These are phyloP conservation scores for Closterium sp. DNA, from an alignment of 139 green algal species.

Conservation along the genomic window DNA sequence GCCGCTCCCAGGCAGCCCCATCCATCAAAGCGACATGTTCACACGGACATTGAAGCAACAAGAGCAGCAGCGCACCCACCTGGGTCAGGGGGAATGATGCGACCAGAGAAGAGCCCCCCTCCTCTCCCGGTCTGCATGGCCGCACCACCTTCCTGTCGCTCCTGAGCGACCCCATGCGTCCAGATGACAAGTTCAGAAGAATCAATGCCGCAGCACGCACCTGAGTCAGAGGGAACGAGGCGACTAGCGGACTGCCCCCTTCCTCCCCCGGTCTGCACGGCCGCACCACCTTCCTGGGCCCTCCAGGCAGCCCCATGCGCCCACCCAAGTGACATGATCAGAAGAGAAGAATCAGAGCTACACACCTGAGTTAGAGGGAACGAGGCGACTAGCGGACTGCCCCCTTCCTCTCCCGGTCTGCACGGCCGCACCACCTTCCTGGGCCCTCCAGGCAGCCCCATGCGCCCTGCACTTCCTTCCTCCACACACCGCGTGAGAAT, in stretches of 20 bases:
- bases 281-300: background rate
- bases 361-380: background rate
- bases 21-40: too few relatives aligned
- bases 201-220: background rate
- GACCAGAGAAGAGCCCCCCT: background rate
- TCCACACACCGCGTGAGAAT: conserved; percentile 26
- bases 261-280: background rate
- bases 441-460: conserved; percentile 1
- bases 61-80: too few relatives aligned
- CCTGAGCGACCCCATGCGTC: too few relatives aligned
- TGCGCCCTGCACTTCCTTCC: background rate
- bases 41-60: too few relatives aligned
- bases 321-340: too few relatives aligned
- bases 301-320: background rate
- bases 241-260: background rate
- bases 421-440: conserved; percentile 8
- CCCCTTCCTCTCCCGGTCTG: background rate
- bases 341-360: background rate
- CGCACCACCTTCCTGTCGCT: too few relatives aligned
- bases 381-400: background rate
- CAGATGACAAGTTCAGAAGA: too few relatives aligned
- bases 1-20: background rate
- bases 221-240: background rate
- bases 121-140: too few relatives aligned
- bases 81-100: background rate